These are phyloP conservation scores for Clarireedia homoeocarpa DNA, from an alignment of 2,329 filamentous ascomycete genomes.

Conservation along the genomic window DNA sequence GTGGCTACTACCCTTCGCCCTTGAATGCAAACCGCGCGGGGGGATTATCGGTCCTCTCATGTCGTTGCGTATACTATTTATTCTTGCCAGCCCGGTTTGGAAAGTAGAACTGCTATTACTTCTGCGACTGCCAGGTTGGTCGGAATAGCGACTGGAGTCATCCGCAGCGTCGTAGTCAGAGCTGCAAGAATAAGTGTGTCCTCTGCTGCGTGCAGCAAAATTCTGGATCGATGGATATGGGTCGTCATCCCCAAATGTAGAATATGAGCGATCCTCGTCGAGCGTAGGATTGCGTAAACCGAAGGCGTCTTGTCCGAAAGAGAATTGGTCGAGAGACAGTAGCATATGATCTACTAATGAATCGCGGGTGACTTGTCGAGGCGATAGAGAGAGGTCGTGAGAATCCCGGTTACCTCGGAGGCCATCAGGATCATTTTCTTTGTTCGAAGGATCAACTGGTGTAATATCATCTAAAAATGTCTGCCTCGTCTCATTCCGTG, in stretches of 20 bases:
- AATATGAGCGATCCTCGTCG: slow-evolving; percentile 26
- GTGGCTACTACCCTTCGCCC: slow-evolving; percentile 58
- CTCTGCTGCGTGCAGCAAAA: slow-evolving; percentile 21
- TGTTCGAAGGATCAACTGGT: slow-evolving; percentile 25
- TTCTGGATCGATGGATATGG: slow-evolving; percentile 21
- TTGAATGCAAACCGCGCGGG: slow-evolving; percentile 40
- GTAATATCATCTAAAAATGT: slow-evolving; percentile 31
- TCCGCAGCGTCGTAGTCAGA: slow-evolving; percentile 51
- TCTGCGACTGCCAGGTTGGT: slow-evolving; percentile 51
- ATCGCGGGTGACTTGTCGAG: slow-evolving; percentile 70
- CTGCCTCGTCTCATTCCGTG: slow-evolving; percentile 20
- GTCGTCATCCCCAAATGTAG: slow-evolving; percentile 24
- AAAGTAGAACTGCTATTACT: slow-evolving; percentile 78
- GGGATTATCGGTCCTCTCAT: slow-evolving; percentile 29
- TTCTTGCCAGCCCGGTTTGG: slow-evolving; percentile 48
- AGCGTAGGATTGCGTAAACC: slow-evolving; percentile 22
- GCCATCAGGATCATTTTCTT: slow-evolving; percentile 19
- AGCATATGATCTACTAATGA: slow-evolving; percentile 96
- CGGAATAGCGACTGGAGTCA: slow-evolving; percentile 45
- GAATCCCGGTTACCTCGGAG: slow-evolving; percentile 21
- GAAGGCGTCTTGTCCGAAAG: slow-evolving; percentile 38
- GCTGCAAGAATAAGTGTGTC: slow-evolving; percentile 49
- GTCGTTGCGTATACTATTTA: slow-evolving; percentile 49
- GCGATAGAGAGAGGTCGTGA: slow-evolving; percentile 78
- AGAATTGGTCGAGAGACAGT: slow-evolving; percentile 81